A percentile compares a stretch with the other conserved stretches of the same genome.
Conservation (phyloP, 2,329 filamentous ascomycete species). For the Aspergillus transmontanensis region DNA sequence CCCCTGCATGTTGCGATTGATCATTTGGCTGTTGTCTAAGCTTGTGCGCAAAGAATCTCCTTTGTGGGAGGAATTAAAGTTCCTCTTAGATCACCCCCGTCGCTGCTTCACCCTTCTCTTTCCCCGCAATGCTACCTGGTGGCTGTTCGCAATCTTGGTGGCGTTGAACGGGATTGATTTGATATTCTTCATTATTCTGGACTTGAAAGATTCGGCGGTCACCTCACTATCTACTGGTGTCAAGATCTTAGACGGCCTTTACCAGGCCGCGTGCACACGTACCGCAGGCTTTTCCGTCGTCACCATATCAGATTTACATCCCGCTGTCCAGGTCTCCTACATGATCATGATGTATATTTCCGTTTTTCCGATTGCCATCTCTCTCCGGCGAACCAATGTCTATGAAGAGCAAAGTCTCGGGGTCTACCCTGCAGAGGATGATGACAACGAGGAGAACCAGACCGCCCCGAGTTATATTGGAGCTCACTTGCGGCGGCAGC, state of each 20-base stretch:
- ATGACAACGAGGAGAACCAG: constrained; percentile 54
- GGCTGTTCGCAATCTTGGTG: constrained; percentile 85
- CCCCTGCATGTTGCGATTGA: constrained; percentile 87
- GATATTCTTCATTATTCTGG: constrained; percentile 88
- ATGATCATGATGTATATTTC: constrained; percentile 99
- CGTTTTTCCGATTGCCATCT: constrained; percentile 93
- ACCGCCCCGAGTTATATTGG: constrained; percentile 80
- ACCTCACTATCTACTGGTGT: constrained; percentile 69
- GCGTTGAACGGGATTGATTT: constrained; percentile 81
- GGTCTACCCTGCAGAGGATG: constrained; percentile 64
- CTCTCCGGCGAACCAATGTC: constrained; percentile 88
- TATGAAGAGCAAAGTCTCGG: constrained; percentile 80
- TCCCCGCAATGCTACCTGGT: constrained; percentile 88
- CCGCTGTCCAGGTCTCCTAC: constrained; percentile 89
- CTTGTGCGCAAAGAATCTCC: constrained; percentile 66
- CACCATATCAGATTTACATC: constrained; percentile 74
- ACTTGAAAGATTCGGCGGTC: constrained; percentile 74
- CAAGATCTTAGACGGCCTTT: constrained; percentile 81
- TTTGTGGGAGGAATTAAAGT: constrained; percentile 85
- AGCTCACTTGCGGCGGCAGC: constrained; percentile 85
- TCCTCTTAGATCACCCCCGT: constrained; percentile 90
- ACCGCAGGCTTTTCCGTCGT: constrained; percentile 88
- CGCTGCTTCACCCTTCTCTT: constrained; percentile 96
- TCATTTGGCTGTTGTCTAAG: constrained; percentile 81
- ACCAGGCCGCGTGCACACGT: constrained; percentile 84